phyloP scores from a whole-genome alignment of 2,329 filamentous ascomycete species.

The Fusarium sp. region DNA sequence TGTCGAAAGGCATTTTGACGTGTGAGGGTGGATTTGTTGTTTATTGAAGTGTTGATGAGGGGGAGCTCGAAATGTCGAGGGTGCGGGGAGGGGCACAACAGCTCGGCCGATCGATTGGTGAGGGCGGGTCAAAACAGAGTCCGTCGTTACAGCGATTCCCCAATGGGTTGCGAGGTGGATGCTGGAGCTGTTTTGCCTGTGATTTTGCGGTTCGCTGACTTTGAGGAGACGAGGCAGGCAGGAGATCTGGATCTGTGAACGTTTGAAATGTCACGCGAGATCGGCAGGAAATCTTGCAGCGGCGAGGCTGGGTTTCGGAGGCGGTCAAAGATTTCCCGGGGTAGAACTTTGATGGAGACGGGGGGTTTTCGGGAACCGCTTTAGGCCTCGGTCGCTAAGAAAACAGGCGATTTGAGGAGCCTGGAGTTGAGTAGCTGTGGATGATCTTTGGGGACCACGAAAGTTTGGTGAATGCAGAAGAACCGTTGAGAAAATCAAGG shows the following conservation, averaged over 20 bases:
- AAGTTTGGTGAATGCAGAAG: constrained; percentile 1
- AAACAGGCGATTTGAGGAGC: neutral
- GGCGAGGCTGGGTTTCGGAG: constrained; percentile 41
- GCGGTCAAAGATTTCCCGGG: constrained; percentile 49
- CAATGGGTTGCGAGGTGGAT: constrained; percentile 17
- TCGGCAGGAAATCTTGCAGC: constrained; percentile 38
- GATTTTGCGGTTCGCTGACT: constrained; percentile 4
- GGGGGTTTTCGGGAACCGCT: constrained; percentile 29
- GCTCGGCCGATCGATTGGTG: constrained; percentile 42
- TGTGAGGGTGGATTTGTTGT: constrained; percentile 7
- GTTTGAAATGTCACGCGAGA: constrained; percentile 44
- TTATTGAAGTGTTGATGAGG: constrained; percentile 17
- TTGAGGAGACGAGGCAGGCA: constrained; percentile 3
- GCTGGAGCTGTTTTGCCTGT: neutral
- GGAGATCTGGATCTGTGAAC: constrained; percentile 10
- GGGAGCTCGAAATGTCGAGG: constrained; percentile 30
- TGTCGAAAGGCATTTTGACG: constrained; percentile 59
- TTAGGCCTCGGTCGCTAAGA: constrained; percentile 9
- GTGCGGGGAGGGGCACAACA: constrained; percentile 40
- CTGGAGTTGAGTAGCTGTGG: neutral
- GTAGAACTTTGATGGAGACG: constrained; percentile 40
- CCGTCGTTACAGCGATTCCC: constrained; percentile 14
- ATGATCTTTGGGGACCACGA: constrained; percentile 1
- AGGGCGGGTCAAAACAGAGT: constrained; percentile 32
- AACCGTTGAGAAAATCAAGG: constrained; percentile 23